Evolutionary conservation across 768 basidiomycete species (phyloP), one percentile per base, ranked within the genome.

Genomic region (Zangia roseola): DNA sequence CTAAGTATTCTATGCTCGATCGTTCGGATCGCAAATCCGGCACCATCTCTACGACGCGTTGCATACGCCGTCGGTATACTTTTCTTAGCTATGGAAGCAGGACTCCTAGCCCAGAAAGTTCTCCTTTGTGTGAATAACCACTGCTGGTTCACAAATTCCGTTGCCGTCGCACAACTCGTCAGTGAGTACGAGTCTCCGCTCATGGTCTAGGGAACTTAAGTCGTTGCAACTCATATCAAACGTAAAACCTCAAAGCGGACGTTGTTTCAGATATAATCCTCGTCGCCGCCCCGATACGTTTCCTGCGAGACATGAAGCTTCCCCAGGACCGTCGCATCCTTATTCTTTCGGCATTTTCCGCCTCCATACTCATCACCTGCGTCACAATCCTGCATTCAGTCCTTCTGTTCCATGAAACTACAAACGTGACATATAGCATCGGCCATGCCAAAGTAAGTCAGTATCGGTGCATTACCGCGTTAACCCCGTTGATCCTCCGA

Each of bases 1-100:
- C 7, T 50, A 6, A 54, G 53, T 35, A 40, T 54, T 6, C 43
- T 50, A 23, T 33, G 47, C 41, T 54, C 53, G 10, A 31, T 54
- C 6, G 30, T 54, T 28, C 48, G 53, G n/a, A 40, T 54, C 23
- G 37, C 53, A 23, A 47, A 47, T 24, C 54, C 49, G 8, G 39
- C 25, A 4, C 31, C 31, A 10, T 19, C 10, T 17, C 36, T 20
- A 14, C 41, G 45, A 38, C 20, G 16, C 12, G n/a, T 55, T 21
- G 54, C 43, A 19, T 17, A 40, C 17, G 23, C 17, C 23, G 40
- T 41, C 14, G 12, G 45, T 23, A 20, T 16, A 13, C 24, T 24
- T 14, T 50, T 51, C 26, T 8, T 45, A 6, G 8, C 44, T 33
- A 47, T 48, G 43, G 47, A n/a, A 20, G 5, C 24, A n/a, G 45